Conservation (phyloP, 2,329 filamentous ascomycete genomes). For the Trichoderma breve region DNA sequence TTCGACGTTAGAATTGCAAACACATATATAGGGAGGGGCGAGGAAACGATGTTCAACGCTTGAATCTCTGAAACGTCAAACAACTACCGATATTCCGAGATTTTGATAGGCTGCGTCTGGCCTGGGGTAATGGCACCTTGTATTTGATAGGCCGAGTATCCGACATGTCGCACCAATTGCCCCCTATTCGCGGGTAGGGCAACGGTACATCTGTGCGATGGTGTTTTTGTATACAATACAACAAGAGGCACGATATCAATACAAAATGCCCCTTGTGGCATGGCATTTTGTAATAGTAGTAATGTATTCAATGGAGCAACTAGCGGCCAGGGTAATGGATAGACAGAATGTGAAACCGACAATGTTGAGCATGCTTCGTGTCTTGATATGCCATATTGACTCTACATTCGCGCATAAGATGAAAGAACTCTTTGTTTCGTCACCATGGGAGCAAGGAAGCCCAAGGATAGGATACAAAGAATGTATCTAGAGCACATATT, state of each 20-base stretch:
- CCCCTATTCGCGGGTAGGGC: not conserved
- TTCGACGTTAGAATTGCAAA: not conserved
- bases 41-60: not conserved
- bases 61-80: not conserved
- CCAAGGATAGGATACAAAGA: too few species aligned
- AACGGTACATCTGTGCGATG: not conserved
- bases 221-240: not conserved
- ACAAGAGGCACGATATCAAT: accelerated
- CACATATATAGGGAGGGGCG: not conserved
- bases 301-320: not conserved
- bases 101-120: not conserved
- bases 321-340: not conserved
- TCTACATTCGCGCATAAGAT: too few species aligned
- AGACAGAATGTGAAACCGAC: not conserved
- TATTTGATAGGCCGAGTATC: not conserved
- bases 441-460: too few species aligned
- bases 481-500: not conserved
- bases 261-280: not conserved
- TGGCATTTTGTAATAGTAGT: not conserved
- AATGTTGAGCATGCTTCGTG: not conserved
- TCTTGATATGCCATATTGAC: too few species aligned
- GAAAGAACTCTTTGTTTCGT: too few species aligned
- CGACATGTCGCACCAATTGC: not conserved
- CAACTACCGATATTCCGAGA: not conserved
- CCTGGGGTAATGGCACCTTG: not conserved